These are phyloP conservation scores for Sphagnurus paluster DNA, from an alignment of 1,284 basidiomycete genomes.

Conservation along the genomic window DNA sequence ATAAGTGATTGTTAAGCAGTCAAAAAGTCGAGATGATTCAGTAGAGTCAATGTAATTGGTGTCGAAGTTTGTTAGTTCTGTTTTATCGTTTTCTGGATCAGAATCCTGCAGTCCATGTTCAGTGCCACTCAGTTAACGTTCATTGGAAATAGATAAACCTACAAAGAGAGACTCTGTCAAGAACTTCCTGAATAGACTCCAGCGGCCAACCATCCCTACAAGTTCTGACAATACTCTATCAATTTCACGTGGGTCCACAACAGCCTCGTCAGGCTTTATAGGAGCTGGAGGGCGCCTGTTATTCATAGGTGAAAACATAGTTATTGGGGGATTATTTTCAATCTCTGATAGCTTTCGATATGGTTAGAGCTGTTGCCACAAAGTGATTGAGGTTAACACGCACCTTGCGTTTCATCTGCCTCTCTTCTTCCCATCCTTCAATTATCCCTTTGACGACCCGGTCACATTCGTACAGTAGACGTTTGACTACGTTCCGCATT, in stretches of 20 bases:
- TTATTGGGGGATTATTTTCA: slow-evolving; percentile 38
- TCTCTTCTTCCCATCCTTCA: slow-evolving; percentile 89
- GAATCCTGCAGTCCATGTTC: slow-evolving; percentile 14
- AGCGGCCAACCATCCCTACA: slow-evolving; percentile 87
- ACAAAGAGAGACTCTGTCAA: slow-evolving; percentile 73
- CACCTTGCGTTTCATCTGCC: slow-evolving; percentile 74
- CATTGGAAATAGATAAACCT: neutral
- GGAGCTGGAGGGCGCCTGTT: slow-evolving; percentile 37
- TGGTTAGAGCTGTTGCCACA: slow-evolving; percentile 7
- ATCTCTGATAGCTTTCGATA: slow-evolving; percentile 49
- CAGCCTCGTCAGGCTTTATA: slow-evolving; percentile 55
- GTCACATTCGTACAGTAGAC: slow-evolving; percentile 86
- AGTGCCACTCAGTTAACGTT: neutral
- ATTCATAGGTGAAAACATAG: slow-evolving; percentile 39
- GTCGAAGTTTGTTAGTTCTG: too few relatives aligned
- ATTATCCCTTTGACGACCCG: slow-evolving; percentile 76
- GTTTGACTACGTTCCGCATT: slow-evolving; percentile 80
- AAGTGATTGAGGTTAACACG: slow-evolving; percentile 33
- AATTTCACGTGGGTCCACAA: slow-evolving; percentile 84
- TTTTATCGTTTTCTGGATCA: slow-evolving; percentile 5
- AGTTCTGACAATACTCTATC: slow-evolving; percentile 88
- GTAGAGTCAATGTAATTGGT: slow-evolving; percentile 45
- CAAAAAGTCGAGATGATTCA: slow-evolving; percentile 60
- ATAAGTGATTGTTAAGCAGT: slow-evolving; percentile 69
- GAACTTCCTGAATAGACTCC: slow-evolving; percentile 91